Evolutionary conservation across 1,139 yeast genomes (phyloP).

Genomic region (Lodderomyces pseudojiufengensis): DNA sequence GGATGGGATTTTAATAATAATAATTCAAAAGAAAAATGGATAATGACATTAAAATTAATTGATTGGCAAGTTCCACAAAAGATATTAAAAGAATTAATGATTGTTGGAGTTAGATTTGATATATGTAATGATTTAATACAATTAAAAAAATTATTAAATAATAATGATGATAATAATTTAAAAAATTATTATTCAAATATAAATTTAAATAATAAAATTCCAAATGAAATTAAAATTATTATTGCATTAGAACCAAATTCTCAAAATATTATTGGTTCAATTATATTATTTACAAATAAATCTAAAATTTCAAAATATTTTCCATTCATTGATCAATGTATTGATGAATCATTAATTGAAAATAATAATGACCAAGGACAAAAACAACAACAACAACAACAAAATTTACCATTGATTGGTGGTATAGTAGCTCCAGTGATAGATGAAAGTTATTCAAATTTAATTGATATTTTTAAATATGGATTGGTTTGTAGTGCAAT

Average conservation of each 20-base stretch:
- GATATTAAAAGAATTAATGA: slow-evolving; percentile 53
- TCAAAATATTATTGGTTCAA: slow-evolving; percentile 52
- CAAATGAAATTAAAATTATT: slow-evolving; percentile 43
- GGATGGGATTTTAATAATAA: slow-evolving; percentile 34
- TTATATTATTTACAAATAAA: slow-evolving; percentile 50
- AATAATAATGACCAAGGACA: neutral
- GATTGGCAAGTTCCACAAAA: slow-evolving; percentile 55
- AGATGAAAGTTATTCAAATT: slow-evolving; percentile 52
- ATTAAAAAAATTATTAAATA: slow-evolving; percentile 33
- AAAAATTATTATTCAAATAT: slow-evolving; percentile 25
- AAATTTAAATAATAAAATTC: slow-evolving; percentile 16
- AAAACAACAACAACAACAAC: slow-evolving; percentile 4
- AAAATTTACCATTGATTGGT: slow-evolving; percentile 32
- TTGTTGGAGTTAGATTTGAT: slow-evolving; percentile 58
- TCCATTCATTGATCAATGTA: slow-evolving; percentile 47
- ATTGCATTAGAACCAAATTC: slow-evolving; percentile 57
- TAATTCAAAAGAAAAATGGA: slow-evolving; percentile 21
- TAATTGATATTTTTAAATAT: slow-evolving; percentile 52
- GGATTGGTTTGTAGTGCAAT: slow-evolving; percentile 62
- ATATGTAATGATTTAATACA: slow-evolving; percentile 44
- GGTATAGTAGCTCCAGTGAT: slow-evolving; percentile 58
- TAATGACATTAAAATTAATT: slow-evolving; percentile 37
- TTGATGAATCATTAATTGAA: slow-evolving; percentile 3
- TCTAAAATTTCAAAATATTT: slow-evolving; percentile 46
- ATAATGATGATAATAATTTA: slow-evolving; percentile 10